These are phyloP conservation scores for Eucalyptus fibrosa DNA, from an alignment of 345 rosid species.

Conservation along the genomic window DNA sequence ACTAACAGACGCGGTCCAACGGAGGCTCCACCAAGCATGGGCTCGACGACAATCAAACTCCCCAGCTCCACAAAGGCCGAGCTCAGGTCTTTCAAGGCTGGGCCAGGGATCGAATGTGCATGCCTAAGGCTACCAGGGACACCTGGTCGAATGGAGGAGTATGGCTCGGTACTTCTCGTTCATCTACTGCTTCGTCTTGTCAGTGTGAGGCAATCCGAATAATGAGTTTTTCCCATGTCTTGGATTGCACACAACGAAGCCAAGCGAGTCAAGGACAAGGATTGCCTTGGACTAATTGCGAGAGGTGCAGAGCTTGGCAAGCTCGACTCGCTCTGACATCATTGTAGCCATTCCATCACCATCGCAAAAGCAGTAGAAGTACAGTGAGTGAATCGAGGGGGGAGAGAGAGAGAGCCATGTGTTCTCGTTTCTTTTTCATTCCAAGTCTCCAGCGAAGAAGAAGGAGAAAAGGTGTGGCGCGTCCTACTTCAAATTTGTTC, in stretches of 20 bases:
- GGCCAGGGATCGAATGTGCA: neutral
- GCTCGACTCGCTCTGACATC: neutral
- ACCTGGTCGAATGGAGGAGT: neutral
- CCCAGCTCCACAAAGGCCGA: neutral
- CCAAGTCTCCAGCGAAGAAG: neutral
- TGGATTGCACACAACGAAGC: neutral
- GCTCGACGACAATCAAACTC: neutral
- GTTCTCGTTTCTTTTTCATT: neutral
- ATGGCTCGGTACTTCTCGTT: neutral
- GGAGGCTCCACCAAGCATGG: neutral
- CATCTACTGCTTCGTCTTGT: neutral
- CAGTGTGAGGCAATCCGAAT: neutral
- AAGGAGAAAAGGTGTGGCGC: neutral
- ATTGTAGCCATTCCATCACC: neutral
- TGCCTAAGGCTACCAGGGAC: neutral
- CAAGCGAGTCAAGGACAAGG: neutral
- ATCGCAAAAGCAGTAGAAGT: neutral
- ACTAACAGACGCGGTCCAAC: no score
- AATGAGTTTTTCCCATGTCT: neutral
- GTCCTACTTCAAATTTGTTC: neutral
- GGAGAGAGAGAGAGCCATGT: neutral
- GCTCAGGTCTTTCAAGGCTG: neutral
- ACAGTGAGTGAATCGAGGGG: neutral
- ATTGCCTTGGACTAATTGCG: neutral
- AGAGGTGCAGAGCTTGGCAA: neutral